Base-by-base conservation (phyloP, 2,329 filamentous ascomycete genomes). In the Trichoderma oligosporum region DNA sequence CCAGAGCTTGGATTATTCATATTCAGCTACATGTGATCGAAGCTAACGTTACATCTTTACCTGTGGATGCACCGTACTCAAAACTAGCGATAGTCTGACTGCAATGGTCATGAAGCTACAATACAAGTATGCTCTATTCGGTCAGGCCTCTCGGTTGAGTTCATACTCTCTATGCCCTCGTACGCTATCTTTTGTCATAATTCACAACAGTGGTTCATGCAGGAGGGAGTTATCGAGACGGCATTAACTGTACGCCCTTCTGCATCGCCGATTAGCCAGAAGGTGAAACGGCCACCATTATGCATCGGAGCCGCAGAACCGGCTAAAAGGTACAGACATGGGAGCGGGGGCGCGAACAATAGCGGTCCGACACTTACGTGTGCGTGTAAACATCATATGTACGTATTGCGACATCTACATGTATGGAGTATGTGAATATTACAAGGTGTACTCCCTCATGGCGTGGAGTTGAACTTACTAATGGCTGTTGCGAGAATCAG, bases 261-360 rank as follows among this genome's bases (percentile, higher is more conserved):
- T 20, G 20, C 49, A 46, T 48, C 16, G 33, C 53, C 53, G 53
- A 56, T 56, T 44, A 44, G 29, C 47, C 20, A 35, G 36, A 39
- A 44, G 14, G 38, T 48, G 42, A 56, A 56, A 56, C 53, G 18
- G 12, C 42, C 31, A 56, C 24, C 41, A 27, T n/a, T 16, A 14
- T 56, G 41, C 16, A 36, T 36, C 42, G 24, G 52, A 47, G 47
- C n/a, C n/a, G n/a, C 52, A 56, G 44, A 55, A 45, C 22, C 20
- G 51, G 29, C 41, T 55, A 51, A 51, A 48, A 20, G 24, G 16
- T 2, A 7, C 22, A 51, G 12, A 7, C 27, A 27, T 33, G 27
- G 20, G 2, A 41, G 31, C 25, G 29, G 29, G 36, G 18, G 27
- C 38, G 27, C 22, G 12, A n/a, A 16, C 29, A 27, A 7, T 9